Evolutionary conservation across 371 early-diverging fungal species (phyloP).

Genomic region (Lichtheimia ramosa): DNA sequence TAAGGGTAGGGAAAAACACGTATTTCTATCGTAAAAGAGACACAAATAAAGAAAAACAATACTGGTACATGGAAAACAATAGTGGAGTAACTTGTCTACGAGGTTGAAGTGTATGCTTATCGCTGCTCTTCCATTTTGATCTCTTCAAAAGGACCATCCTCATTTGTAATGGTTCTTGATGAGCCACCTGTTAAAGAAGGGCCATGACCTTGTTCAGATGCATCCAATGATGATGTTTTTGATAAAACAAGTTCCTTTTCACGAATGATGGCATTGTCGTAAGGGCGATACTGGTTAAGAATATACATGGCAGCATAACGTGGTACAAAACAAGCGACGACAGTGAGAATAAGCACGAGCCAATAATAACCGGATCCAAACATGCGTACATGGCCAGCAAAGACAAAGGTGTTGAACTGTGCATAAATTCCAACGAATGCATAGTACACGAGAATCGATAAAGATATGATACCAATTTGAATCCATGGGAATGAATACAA

Average conservation of each 20-base stretch:
- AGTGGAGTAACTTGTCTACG: too few species aligned
- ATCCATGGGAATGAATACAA: slow-evolving; percentile 80
- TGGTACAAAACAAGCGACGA: slow-evolving; percentile 50
- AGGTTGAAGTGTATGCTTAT: neutral
- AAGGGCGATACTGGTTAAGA: slow-evolving; percentile 53
- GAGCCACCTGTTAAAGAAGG: neutral
- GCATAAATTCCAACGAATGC: slow-evolving; percentile 52
- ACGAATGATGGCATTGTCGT: slow-evolving; percentile 65
- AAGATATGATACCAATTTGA: slow-evolving; percentile 54
- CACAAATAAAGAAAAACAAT: too few species aligned
- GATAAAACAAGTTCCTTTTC: slow-evolving; percentile 51
- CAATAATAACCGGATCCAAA: slow-evolving; percentile 55
- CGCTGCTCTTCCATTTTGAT: slow-evolving; percentile 3
- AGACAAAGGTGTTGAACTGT: slow-evolving; percentile 38
- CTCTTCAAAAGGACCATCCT: neutral
- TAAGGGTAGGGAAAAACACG: neutral
- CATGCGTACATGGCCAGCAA: slow-evolving; percentile 45
- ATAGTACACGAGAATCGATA: slow-evolving; percentile 52
- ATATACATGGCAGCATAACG: slow-evolving; percentile 43
- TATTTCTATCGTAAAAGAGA: slow-evolving; percentile 1
- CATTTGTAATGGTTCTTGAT: neutral
- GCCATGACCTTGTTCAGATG: neutral
- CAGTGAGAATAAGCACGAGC: slow-evolving; percentile 45
- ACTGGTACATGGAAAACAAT: too few species aligned
- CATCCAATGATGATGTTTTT: neutral